Base-by-base conservation (phyloP, 129 eudicot species). In the Scalesia atractyloides region DNA sequence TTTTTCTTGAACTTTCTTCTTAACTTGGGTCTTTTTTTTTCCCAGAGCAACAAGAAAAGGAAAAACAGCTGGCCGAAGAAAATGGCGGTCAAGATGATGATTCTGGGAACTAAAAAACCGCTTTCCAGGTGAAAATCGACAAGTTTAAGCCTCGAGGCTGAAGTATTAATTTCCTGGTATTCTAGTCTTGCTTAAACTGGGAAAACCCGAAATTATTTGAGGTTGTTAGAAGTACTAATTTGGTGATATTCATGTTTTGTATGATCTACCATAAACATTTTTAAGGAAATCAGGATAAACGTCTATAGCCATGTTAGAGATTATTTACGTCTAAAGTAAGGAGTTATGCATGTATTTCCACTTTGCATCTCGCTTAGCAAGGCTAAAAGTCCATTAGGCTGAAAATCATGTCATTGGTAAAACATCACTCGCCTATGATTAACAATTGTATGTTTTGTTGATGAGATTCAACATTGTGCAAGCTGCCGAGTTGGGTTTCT, bases 31-130 rank as follows among this genome's bases (percentile, higher is more conserved):
- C 3, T 49, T 69, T 39, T 41, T 44, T 76, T 44, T 57, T 68
- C 48, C 48, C 70, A 77, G 81, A 77, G 81, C 81, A 77, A 77
- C 81, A 77, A 77, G 81, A 77, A 77, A 77, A 77, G 48, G 76
- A 77, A 77, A 77, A 77, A 46, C 76, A 59, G 76, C 61, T 69
- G 69, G 75, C 71, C 17, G 81, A 77, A 73, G 69, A 61, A 59
- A 61, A 76, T 68, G 80, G 73, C 8, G 15, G 24, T 34, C 16
- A 19, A 56, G 80, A 30, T 1, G 70, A 76, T 22, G 37, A 75
- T 34, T 50, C 75, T 22, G 81, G 52, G 57, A 77, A 77, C 70
- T 77, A 49, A 33, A 59, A 34, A 69, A 19, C 24, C 6, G 13
- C 48, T 75, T 41, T 13, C 1, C 13, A 16, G 62, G 59, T 41